Base-by-base conservation (phyloP, 192 early-diverging fungal genomes). In the Umbelopsis isabellina region DNA sequence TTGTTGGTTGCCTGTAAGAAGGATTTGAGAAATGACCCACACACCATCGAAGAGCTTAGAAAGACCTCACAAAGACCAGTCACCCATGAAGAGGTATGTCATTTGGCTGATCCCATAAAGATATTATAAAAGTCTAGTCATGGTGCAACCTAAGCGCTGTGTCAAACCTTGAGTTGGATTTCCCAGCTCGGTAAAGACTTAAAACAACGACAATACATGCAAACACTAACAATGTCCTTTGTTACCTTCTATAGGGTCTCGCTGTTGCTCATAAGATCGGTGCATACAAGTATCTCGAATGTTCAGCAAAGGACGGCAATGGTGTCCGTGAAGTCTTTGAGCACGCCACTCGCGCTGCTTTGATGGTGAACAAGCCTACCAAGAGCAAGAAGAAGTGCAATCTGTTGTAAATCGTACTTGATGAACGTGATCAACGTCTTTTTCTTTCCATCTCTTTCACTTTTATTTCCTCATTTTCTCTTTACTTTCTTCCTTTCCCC, bases 241-340 rank as follows among this genome's bases (percentile, higher is more conserved):
- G 2, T 15, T 47, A 13, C 5, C 5, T 21, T 12, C 33, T 48
- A 50, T 66, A 91, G 94, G 95, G 91, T 61, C 70, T 83, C 37
- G 83, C 73, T 20, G 88, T 94, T 61, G 95, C 95, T n/a, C 83
- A 90, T 41, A 86, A 88, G 75, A 95, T 98, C 79, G 82, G 85
- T 49, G 97, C 97, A 21, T 83, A 84, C 79, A 90, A 90, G 73
- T 97, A 97, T 77, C 73, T 96, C 49, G 75, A 98, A 83, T 98
- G 96, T 79, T 93, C 91, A 55, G 94, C 95, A 67, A 90, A 88
- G 79, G 87, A 87, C 66, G 86, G 86, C 50, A 74, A 88, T 45
- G 95, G 95, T 75, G 94, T 98, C 41, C 80, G 82, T 65, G 92
- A 95, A 69, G 91, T 95, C 13, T 97, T 97, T 83, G 91, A 92